Evolutionary conservation across 139 green algal species (phyloP).

Genomic region (Deuterostichococcus epilithicus): DNA sequence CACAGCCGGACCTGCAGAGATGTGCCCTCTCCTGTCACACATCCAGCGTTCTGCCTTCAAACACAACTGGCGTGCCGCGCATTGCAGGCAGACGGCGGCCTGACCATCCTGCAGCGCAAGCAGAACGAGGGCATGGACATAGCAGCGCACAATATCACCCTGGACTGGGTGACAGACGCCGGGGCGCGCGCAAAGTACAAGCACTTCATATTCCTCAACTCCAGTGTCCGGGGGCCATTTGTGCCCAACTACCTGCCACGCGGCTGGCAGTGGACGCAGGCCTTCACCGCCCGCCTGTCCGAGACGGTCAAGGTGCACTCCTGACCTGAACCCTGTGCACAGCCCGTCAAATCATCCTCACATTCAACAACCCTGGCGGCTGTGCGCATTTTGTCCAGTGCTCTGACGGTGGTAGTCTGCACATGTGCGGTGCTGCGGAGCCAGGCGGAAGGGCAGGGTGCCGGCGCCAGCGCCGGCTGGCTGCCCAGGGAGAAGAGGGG

Average conservation of each 20-base stretch:
- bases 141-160: conserved; percentile 63
- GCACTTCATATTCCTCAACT: conserved; percentile 70
- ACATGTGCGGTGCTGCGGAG: no score
- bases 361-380: no score
- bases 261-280: conserved; percentile 69
- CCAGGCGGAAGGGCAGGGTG: no score
- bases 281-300: conserved; percentile 41
- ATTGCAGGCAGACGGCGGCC: conserved; percentile 1
- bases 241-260: conserved; percentile 46
- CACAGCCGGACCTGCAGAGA: no score
- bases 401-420: no score
- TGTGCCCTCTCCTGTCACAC: no score
- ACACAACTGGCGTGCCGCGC: no score
- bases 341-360: no score
- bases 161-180: conserved; percentile 35
- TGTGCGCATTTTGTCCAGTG: no score
- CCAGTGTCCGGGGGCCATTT: conserved; percentile 55
- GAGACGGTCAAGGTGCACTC: conserved; percentile 17
- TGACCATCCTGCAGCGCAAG: conserved; percentile 44
- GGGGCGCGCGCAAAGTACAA: conserved; percentile 23
- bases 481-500: no score
- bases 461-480: no score
- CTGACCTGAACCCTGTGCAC: no score
- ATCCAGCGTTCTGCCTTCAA: conserved; percentile 2
- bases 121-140: conserved; percentile 81